These are phyloP conservation scores for Juncus inflexus DNA, from an alignment of 176 grass and related monocot genomes.

Conservation along the genomic window DNA sequence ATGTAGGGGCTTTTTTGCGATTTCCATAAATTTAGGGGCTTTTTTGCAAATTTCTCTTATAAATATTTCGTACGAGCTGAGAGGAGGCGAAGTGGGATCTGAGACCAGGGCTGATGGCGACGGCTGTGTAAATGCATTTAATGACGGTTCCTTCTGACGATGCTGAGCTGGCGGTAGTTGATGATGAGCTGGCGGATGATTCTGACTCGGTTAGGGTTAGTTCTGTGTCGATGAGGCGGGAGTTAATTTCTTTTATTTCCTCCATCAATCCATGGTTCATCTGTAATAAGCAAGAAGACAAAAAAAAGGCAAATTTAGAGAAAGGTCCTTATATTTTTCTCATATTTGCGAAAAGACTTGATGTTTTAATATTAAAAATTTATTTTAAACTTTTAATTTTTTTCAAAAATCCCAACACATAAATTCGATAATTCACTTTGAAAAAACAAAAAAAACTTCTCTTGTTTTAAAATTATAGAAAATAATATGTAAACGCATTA, in stretches of 20 bases:
- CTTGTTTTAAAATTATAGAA: conserved; percentile 14
- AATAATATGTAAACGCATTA: background rate
- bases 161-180: conserved; percentile 36
- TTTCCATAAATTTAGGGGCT: no score
- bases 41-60: no score
- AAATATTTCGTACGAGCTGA: conserved; percentile 42
- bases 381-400: no score
- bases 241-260: conserved; percentile 88
- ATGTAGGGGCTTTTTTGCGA: no score
- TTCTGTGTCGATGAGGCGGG: conserved; percentile 82
- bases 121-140: conserved; percentile 84
- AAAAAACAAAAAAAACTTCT: background rate
- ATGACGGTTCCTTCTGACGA: conserved; percentile 61
- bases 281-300: conserved; percentile 25
- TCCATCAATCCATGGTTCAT: conserved; percentile 66
- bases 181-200: conserved; percentile 43
- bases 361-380: no score
- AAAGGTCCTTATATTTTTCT: no score
- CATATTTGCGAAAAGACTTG: no score
- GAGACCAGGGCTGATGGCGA: conserved; percentile 77
- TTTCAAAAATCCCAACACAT: no score
- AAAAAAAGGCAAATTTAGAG: no score
- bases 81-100: conserved; percentile 81
- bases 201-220: conserved; percentile 69
- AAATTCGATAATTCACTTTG: no score